Conservation (phyloP, 2,329 filamentous ascomycete species). For the Paecilomyces sp. region DNA sequence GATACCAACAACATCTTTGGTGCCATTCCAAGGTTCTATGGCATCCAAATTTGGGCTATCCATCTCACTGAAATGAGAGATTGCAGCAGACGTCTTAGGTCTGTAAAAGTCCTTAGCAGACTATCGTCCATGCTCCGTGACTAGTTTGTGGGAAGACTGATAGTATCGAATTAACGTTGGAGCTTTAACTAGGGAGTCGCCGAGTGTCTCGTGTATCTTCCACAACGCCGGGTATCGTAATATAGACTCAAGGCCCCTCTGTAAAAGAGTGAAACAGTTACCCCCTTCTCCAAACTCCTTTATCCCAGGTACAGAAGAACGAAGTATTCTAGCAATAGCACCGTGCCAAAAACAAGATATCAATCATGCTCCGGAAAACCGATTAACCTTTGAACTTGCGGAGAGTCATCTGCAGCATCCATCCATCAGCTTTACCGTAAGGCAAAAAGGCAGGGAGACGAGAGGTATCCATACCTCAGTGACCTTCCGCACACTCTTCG, state of each 20-base stretch:
- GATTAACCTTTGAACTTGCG: conserved; percentile 62
- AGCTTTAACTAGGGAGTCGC: too few species aligned
- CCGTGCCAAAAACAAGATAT: background rate
- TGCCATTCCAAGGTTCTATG: too few species aligned
- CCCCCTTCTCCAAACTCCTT: background rate
- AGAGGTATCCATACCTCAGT: conserved; percentile 53
- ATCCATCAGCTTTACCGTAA: background rate
- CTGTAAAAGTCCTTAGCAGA: too few species aligned
- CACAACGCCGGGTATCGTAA: background rate
- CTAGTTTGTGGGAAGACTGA: too few species aligned
- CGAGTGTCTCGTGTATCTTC: background rate
- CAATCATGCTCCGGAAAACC: background rate
- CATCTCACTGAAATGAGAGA: too few species aligned
- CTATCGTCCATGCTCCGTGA: too few species aligned
- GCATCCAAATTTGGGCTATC: too few species aligned
- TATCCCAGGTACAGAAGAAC: background rate
- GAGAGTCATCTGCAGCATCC: conserved; percentile 49
- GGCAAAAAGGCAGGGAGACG: background rate
- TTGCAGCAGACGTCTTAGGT: too few species aligned
- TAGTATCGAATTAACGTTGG: too few species aligned
- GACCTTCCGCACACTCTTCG: conserved; percentile 68
- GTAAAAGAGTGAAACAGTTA: too few species aligned
- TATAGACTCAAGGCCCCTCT: background rate
- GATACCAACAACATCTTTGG: too few species aligned
- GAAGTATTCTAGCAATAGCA: background rate